phyloP scores from a whole-genome alignment of 345 rosid species.

The Dipteronia dyeriana region DNA sequence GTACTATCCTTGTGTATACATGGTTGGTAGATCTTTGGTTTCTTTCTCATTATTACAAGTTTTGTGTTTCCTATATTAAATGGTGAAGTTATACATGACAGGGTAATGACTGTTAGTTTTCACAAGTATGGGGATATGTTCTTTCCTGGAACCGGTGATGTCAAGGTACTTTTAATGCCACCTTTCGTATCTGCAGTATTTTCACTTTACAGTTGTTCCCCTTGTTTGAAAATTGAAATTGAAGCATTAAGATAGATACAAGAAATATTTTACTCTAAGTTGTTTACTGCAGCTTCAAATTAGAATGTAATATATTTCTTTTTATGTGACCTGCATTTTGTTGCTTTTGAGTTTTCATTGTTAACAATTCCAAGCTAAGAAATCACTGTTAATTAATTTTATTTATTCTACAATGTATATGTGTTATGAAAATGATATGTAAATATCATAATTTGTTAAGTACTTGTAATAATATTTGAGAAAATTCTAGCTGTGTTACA shows the following conservation, averaged over 20 bases:
- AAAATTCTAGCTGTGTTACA: too few relatives aligned
- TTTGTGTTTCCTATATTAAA: not conserved
- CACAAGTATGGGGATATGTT: conserved; percentile 94
- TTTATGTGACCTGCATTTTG: not conserved
- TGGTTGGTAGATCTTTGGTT: not conserved
- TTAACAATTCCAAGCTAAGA: too few relatives aligned
- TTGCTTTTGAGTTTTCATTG: not conserved
- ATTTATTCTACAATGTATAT: too few relatives aligned
- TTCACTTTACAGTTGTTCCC: not conserved
- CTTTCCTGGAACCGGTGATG: conserved; percentile 99
- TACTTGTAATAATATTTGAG: too few relatives aligned
- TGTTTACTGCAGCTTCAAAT: not conserved
- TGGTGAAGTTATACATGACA: conserved; percentile 35
- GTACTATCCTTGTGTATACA: not conserved
- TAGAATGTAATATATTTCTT: not conserved
- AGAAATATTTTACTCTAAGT: not conserved
- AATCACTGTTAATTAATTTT: too few relatives aligned
- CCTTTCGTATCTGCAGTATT: not conserved
- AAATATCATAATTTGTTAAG: too few relatives aligned
- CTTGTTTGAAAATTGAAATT: not conserved
- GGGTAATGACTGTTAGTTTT: conserved; percentile 99
- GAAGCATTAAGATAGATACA: not conserved
- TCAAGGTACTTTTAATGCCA: conserved; percentile 58
- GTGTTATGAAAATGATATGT: too few relatives aligned
- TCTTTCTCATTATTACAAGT: not conserved